phyloP scores from a whole-genome alignment of 192 early-diverging fungal genomes.

The Backusella sp. region DNA sequence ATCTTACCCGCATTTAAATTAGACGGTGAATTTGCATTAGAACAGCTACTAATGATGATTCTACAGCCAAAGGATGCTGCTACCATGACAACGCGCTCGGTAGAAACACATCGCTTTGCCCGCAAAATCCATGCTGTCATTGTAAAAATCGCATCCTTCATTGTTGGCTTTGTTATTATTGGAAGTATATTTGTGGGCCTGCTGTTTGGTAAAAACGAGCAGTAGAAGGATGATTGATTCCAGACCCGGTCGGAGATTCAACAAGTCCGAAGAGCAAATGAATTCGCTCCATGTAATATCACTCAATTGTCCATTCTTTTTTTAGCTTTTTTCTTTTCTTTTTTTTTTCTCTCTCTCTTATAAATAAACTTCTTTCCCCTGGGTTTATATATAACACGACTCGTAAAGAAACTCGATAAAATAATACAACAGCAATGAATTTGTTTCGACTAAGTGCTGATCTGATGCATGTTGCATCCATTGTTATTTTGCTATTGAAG shows the following conservation, averaged over 20 bases:
- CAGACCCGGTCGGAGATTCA: no score
- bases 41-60: constrained; percentile 13
- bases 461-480: constrained; percentile 18
- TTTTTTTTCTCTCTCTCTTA: no score
- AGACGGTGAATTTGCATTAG: constrained; percentile 70
- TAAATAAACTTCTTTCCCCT: no score
- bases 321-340: no score
- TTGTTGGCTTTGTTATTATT: constrained; percentile 33
- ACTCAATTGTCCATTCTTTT: no score
- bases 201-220: no score
- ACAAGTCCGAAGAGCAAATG: no score
- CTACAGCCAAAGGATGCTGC: constrained; percentile 6
- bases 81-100: constrained; percentile 4
- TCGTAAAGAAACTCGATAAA: neutral
- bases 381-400: no score
- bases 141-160: constrained; percentile 18
- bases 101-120: constrained; percentile 3
- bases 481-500: constrained; percentile 81
- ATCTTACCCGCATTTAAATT: constrained; percentile 70
- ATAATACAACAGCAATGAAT: constrained; percentile 10
- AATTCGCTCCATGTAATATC: no score
- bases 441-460: constrained; percentile 20
- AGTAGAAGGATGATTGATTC: no score
- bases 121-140: constrained; percentile 5
- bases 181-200: constrained; percentile 32